Evolutionary conservation across 352 stramenopile genomes (phyloP).

Genomic region (Peronosclerospora sorghi): DNA sequence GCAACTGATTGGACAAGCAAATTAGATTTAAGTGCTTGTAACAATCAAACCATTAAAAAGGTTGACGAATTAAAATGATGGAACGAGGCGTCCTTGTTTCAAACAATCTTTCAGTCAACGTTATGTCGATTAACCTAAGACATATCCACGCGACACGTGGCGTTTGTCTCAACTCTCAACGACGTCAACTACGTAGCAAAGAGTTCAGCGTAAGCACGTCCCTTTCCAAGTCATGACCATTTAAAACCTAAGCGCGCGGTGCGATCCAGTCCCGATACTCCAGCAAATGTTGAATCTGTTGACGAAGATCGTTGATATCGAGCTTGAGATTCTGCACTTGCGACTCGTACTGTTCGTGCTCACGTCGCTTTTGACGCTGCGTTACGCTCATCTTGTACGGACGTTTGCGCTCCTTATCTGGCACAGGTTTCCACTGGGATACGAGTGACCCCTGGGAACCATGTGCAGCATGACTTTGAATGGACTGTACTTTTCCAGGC

Average conservation of each 20-base stretch:
- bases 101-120: too few relatives aligned
- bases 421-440: background rate
- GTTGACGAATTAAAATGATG: too few relatives aligned
- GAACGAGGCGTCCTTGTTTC: too few relatives aligned
- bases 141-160: too few relatives aligned
- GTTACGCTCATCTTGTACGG: slow-evolving; percentile 7
- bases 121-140: too few relatives aligned
- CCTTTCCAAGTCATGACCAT: slow-evolving; percentile 10
- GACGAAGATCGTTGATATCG: slow-evolving; percentile 20
- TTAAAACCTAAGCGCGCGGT: slow-evolving; percentile 2
- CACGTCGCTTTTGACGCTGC: background rate
- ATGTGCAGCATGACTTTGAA: too few relatives aligned
- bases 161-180: too few relatives aligned
- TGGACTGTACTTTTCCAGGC: too few relatives aligned
- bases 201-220: slow-evolving; percentile 8
- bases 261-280: slow-evolving; percentile 8
- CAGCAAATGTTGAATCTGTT: slow-evolving; percentile 12
- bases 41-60: too few relatives aligned
- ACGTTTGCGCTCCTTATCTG: slow-evolving; percentile 10
- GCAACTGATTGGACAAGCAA: too few relatives aligned
- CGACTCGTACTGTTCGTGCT: slow-evolving; percentile 5
- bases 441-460: too few relatives aligned
- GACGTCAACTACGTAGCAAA: background rate
- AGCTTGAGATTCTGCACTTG: slow-evolving; percentile 15
- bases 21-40: too few relatives aligned